Base-by-base conservation (phyloP, 306 rosid genomes). In the Begonia peltatifolia region DNA sequence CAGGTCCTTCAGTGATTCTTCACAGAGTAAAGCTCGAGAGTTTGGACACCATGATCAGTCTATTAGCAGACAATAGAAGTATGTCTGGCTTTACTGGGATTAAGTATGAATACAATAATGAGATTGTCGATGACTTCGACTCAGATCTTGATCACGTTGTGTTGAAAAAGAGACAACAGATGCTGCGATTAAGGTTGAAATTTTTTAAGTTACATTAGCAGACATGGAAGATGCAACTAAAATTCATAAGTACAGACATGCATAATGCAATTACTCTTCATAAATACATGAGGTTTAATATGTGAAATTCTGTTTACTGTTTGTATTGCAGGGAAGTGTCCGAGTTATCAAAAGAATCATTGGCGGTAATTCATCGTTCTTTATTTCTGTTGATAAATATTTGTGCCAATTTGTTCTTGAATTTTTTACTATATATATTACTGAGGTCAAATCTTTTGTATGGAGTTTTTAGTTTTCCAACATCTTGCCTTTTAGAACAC, bases 121-220 rank as follows among this genome's bases (percentile, higher is more conserved):
- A 82, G 75, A 59, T 68, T 54, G 14, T 57, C 41, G 71, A 61
- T 59, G 71, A 53, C 57, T 47, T 13, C 55, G 41, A 43, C 46
- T 52, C 18, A 55, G 95, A 73, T 73, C 65, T 81, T 54, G 95
- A 81, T 62, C 88, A 81, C 61, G 49, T 88, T 59, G 60, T 62
- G 8, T 53, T 88, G 76, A 74, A 68, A 64, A 84, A 84, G 74
- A 75, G 97, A 54, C 73, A 47, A 62, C 79, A 70, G 74, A 75
- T 82, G 74, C 79, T 84, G 23, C 76, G 73, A 48, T 67, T 78
- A 47, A 76, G 90, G 96, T 84, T 68, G 63, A 52, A 12, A 58
- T 60, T 50, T 61, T 63, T 51, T 41, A 30, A 55, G 56, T 63
- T 57, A 22, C 59, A 47, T 44, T 49, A 30, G 38, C 8, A 30